Evolutionary conservation across 352 stramenopile species (phyloP).

Genomic region (Phytophthora chlamydospora): DNA sequence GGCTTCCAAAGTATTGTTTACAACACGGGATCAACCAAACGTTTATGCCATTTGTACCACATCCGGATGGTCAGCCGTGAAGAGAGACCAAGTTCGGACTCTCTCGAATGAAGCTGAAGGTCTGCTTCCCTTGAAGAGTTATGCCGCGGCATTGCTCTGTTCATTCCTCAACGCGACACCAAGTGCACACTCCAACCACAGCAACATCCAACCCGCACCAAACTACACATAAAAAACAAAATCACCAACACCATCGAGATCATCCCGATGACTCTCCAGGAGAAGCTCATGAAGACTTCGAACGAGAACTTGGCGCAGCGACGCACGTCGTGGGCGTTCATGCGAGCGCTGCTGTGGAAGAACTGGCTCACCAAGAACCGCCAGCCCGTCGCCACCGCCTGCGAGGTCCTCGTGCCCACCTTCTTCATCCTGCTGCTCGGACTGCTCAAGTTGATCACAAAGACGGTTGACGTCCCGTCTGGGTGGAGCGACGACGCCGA

Average conservation of each 20-base stretch:
- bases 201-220: background rate
- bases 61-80: too few species aligned
- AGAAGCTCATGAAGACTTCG: slow-evolving; percentile 8
- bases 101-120: background rate
- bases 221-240: too few species aligned
- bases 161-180: slow-evolving; percentile 13
- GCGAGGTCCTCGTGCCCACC: slow-evolving; percentile 58
- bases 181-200: slow-evolving; percentile 1
- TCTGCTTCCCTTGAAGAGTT: too few species aligned
- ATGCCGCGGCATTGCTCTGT: background rate
- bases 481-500: slow-evolving; percentile 51
- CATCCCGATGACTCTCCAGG: background rate
- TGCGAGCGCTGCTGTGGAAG: slow-evolving; percentile 61
- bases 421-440: slow-evolving; percentile 65
- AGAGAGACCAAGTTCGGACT: background rate
- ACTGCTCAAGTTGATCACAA: slow-evolving; percentile 49
- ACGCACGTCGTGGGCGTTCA: slow-evolving; percentile 27
- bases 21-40: too few species aligned
- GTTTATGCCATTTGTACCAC: too few species aligned
- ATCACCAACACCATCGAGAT: background rate
- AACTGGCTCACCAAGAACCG: slow-evolving; percentile 70
- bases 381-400: slow-evolving; percentile 46
- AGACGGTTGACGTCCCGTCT: slow-evolving; percentile 46
- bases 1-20: too few species aligned
- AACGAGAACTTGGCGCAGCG: slow-evolving; percentile 6